Conservation (phyloP, 208 protist species). For the Acanthamoeba lenticulata region DNA sequence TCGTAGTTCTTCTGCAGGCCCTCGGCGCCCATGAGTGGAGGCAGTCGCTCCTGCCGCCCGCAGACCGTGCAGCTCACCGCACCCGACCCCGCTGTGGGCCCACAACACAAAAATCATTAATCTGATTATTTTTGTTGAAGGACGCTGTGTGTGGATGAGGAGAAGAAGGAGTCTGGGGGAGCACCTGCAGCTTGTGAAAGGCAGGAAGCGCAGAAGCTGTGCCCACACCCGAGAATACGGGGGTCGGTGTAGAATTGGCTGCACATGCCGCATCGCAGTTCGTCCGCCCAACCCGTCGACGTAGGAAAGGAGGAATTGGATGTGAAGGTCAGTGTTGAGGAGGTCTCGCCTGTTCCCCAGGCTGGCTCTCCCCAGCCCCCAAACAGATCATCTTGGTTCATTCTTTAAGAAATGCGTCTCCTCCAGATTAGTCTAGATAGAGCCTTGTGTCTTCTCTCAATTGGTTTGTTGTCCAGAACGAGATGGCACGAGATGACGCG, state of each 20-base stretch:
- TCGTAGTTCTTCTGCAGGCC: conserved; percentile 34
- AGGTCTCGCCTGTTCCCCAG: not conserved
- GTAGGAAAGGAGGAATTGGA: not conserved
- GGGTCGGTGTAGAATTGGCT: not conserved
- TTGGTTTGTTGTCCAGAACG: not conserved
- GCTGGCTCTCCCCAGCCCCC: not conserved
- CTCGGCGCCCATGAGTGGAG: not conserved
- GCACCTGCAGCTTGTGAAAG: not conserved
- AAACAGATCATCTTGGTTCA: not conserved
- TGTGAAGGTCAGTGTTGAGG: not conserved
- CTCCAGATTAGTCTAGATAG: not conserved
- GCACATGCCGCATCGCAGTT: not conserved
- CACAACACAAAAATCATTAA: not conserved
- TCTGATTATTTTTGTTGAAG: no score
- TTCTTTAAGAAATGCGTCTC: not conserved
- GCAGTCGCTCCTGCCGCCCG: not conserved
- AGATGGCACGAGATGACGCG: not conserved
- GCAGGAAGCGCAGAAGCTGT: not conserved
- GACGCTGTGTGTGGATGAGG: no score
- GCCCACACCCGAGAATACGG: not conserved
- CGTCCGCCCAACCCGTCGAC: not conserved
- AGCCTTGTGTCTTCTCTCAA: not conserved
- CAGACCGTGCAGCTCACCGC: not conserved
- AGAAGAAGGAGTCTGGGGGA: not conserved
- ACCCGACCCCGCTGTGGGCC: not conserved